A percentile compares a stretch with the other conserved stretches of the same genome.
Conservation (phyloP, 2,329 filamentous ascomycete genomes). For the Anthostomella pinea region DNA sequence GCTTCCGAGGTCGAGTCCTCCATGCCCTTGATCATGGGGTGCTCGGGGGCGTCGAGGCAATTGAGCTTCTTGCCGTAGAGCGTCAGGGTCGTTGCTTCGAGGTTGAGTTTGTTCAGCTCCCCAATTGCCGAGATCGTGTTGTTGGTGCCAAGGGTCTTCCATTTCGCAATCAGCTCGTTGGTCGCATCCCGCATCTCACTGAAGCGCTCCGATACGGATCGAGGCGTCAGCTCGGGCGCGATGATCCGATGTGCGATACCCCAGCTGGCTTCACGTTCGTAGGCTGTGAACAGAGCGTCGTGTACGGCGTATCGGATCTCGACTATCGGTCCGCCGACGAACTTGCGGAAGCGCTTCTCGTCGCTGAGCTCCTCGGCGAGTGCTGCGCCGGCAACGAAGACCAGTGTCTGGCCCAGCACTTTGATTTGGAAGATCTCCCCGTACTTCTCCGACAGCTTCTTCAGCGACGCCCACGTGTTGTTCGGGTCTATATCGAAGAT, state of each 20-base stretch:
- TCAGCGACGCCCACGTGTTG: slow-evolving; percentile 49
- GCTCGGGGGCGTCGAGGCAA: slow-evolving; percentile 43
- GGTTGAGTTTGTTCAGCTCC: slow-evolving; percentile 52
- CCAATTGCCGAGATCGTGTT: slow-evolving; percentile 43
- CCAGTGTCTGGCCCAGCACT: slow-evolving; percentile 37
- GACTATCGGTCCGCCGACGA: slow-evolving; percentile 49
- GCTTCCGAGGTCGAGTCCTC: slow-evolving; percentile 54
- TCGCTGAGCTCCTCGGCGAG: slow-evolving; percentile 47
- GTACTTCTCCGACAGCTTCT: slow-evolving; percentile 45
- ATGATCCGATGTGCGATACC: slow-evolving; percentile 51
- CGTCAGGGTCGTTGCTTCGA: slow-evolving; percentile 48
- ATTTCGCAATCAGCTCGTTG: slow-evolving; percentile 48
- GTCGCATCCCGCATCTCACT: slow-evolving; percentile 48
- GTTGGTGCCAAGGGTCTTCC: slow-evolving; percentile 39
- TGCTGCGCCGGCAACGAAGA: slow-evolving; percentile 41
- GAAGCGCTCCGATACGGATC: slow-evolving; percentile 37
- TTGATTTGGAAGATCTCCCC: slow-evolving; percentile 46
- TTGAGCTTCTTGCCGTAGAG: slow-evolving; percentile 52
- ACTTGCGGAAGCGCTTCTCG: slow-evolving; percentile 53
- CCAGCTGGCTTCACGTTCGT: slow-evolving; percentile 47
- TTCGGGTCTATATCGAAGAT: slow-evolving; percentile 46
- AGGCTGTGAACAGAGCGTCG: slow-evolving; percentile 52
- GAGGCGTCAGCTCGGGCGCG: slow-evolving; percentile 41
- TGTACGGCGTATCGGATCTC: slow-evolving; percentile 51
- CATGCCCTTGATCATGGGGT: slow-evolving; percentile 51